Evolutionary conservation across 345 rosid genomes (phyloP).

Genomic region (Hibiscus syriacus): DNA sequence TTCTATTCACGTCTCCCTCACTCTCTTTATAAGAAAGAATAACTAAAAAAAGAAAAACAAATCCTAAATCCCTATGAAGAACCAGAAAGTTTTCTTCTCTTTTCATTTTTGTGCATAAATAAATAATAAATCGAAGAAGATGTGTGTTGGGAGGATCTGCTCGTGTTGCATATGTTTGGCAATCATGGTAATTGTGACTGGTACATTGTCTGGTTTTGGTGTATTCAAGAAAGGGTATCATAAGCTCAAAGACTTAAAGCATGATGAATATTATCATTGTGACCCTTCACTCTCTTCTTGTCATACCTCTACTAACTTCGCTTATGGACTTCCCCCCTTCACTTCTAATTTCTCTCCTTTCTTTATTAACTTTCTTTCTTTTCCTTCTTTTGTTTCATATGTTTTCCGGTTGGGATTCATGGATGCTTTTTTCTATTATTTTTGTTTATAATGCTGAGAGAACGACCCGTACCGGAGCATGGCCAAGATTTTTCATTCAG

Average conservation of each 20-base stretch:
- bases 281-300: conserved; percentile 19
- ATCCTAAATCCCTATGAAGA: not conserved
- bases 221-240: conserved; percentile 74
- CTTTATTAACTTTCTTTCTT: not conserved
- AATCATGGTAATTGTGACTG: conserved; percentile 56
- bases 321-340: conserved; percentile 39
- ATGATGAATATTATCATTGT: conserved; percentile 14
- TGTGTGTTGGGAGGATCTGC: conserved; percentile 80
- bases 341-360: conserved; percentile 9
- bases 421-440: no score
- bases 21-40: not conserved
- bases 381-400: not conserved
- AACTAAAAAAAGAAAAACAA: not conserved
- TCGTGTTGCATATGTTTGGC: conserved; percentile 66
- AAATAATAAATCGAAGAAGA: conserved; percentile 26
- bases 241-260: conserved; percentile 49
- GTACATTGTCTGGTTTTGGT: conserved; percentile 74
- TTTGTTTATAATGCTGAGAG: no score
- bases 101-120: not conserved
- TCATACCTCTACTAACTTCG: conserved; percentile 48
- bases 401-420: no score
- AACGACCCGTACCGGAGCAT: no score
- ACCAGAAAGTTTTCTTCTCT: not conserved
- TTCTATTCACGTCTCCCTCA: not conserved
- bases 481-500: no score